These are phyloP conservation scores for Neurospora cerealis DNA, from an alignment of 495 filamentous ascomycete species.

Conservation along the genomic window DNA sequence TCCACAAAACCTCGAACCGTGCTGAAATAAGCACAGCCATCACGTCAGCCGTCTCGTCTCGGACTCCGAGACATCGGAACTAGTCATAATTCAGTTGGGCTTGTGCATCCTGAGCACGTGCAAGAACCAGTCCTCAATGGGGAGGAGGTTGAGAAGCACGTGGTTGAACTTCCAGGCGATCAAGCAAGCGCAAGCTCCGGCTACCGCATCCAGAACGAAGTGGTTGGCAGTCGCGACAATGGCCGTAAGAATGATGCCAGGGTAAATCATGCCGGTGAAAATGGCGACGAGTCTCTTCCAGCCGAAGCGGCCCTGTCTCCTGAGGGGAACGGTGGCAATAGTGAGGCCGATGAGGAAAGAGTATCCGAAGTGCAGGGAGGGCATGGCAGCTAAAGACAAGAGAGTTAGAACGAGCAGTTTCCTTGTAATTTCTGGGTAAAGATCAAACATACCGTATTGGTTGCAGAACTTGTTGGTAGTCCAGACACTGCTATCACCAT, in stretches of 20 bases:
- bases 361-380: slow-evolving; percentile 72
- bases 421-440: background rate
- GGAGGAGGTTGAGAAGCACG: slow-evolving; percentile 17
- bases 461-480: slow-evolving; percentile 62
- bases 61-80: background rate
- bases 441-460: slow-evolving; percentile 16
- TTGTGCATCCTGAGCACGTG: slow-evolving; percentile 19
- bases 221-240: slow-evolving; percentile 70
- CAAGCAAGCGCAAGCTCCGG: slow-evolving; percentile 37
- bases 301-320: slow-evolving; percentile 13
- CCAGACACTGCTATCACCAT: slow-evolving; percentile 49
- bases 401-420: background rate
- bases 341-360: slow-evolving; percentile 66
- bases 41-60: background rate
- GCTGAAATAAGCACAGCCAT: background rate
- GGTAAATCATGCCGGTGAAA: slow-evolving; percentile 52
- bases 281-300: slow-evolving; percentile 25
- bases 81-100: slow-evolving; percentile 5
- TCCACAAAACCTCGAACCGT: background rate
- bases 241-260: slow-evolving; percentile 51
- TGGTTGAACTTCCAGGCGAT: slow-evolving; percentile 21
- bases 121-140: slow-evolving; percentile 23
- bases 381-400: slow-evolving; percentile 53
- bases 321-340: slow-evolving; percentile 35
- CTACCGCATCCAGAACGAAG: slow-evolving; percentile 61